These are phyloP conservation scores for Pichia cabralensis DNA, from an alignment of 805 yeast species.

Conservation along the genomic window DNA sequence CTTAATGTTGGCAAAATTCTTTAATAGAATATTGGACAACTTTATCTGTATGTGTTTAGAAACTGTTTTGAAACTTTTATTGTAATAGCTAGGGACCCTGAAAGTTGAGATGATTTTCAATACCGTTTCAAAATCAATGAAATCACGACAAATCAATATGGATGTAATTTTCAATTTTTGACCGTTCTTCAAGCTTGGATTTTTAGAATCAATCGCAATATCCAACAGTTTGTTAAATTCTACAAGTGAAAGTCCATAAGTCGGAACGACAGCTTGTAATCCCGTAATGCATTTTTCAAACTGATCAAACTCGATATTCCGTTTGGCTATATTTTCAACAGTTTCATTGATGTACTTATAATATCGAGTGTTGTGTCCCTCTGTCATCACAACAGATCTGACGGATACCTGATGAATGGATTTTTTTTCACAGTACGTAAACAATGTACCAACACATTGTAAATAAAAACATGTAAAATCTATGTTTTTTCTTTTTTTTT, in stretches of 20 bases:
- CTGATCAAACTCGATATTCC: neutral
- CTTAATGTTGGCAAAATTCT: conserved; percentile 16
- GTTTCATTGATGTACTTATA: too few relatives aligned
- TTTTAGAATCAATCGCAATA: conserved; percentile 10
- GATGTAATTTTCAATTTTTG: conserved; percentile 12
- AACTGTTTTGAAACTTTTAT: conserved; percentile 7
- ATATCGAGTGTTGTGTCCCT: too few relatives aligned
- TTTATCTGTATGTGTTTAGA: conserved; percentile 14
- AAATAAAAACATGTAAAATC: too few relatives aligned
- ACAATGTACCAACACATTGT: too few relatives aligned
- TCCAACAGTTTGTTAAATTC: conserved; percentile 17
- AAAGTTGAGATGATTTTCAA: conserved; percentile 16
- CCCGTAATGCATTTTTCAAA: conserved; percentile 4
- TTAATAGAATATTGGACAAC: conserved; percentile 14
- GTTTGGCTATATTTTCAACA: too few relatives aligned
- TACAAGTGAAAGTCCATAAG: conserved; percentile 14
- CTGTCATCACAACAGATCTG: too few relatives aligned
- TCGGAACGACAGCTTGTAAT: conserved; percentile 16
- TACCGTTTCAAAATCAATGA: conserved; percentile 16
- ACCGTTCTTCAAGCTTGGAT: conserved; percentile 7
- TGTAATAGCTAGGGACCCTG: conserved; percentile 15
- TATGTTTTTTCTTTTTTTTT: too few relatives aligned
- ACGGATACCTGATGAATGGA: too few relatives aligned
- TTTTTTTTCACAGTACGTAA: too few relatives aligned
- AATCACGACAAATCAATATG: conserved; percentile 14